Evolutionary conservation across 305 asterid genomes (phyloP).

Genomic region (Fraxinus angustifolia): DNA sequence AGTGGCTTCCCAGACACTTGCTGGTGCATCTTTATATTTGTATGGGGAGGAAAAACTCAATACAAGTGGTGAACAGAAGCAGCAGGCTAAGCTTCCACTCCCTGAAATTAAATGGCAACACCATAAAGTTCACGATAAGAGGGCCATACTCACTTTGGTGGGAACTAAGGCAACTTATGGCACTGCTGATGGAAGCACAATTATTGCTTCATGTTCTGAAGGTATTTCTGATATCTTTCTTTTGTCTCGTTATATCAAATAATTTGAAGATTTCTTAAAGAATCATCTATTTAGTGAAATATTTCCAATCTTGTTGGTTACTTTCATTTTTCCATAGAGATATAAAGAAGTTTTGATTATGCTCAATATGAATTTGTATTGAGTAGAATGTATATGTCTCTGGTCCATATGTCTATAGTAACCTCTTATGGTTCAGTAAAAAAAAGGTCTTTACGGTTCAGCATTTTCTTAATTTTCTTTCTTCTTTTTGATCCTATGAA

Average conservation of each 20-base stretch:
- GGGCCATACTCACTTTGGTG: constrained; percentile 60
- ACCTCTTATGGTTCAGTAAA: background rate
- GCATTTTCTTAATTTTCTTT: background rate
- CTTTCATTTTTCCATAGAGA: background rate
- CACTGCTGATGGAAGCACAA: constrained; percentile 80
- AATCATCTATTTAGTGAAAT: constrained; percentile 9
- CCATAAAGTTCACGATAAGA: constrained; percentile 81
- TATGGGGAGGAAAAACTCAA: constrained; percentile 82
- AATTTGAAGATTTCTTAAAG: constrained; percentile 16
- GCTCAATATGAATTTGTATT: constrained; percentile 4
- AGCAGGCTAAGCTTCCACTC: constrained; percentile 74
- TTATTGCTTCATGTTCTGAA: constrained; percentile 87
- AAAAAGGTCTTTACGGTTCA: background rate
- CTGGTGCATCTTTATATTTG: constrained; percentile 80
- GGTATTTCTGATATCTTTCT: constrained; percentile 41
- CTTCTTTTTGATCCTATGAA: background rate
- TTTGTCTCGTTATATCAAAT: constrained; percentile 12
- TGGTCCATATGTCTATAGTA: background rate
- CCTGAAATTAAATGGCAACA: constrained; percentile 93
- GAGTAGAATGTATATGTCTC: background rate
- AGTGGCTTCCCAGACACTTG: constrained; percentile 72
- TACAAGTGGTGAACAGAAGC: constrained; percentile 53
- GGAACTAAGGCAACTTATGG: constrained; percentile 89
- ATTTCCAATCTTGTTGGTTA: background rate
- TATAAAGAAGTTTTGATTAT: constrained; percentile 1